Base-by-base conservation (phyloP, 345 rosid genomes). In the Linum tenue region DNA sequence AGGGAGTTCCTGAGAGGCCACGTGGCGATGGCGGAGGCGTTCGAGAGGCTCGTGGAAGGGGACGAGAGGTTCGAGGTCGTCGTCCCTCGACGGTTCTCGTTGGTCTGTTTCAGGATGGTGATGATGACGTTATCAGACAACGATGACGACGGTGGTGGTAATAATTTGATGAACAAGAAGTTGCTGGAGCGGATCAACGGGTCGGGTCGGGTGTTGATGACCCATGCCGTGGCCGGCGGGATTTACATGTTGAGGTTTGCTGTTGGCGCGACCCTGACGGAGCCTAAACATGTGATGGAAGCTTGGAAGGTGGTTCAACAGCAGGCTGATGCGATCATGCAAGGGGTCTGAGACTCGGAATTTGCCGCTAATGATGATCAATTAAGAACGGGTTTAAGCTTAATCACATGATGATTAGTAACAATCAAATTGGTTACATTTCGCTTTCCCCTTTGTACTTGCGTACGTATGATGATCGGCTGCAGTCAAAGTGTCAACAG, bases 21-120 rank as follows among this genome's bases (percentile, higher is more conserved):
- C 56, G 74, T 83, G 3, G 44, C 64, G 17, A 72, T 83, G 62
- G 90, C 90, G 0, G 68, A 67, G 69, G 15, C 57, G 3, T 85
- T 83, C 10, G 82, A 81, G 67, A 71, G 66, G 41, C 76, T 67
- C 8, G 78, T 81, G 3, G 59, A 44, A 12, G 12, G 31, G 16
- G 83, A 83, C 64, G 39, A 70, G 15, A 71, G 79, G 65, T 71
- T 78, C 35, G 72, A 85, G 66, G 53, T 78, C 16, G 78, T 73
- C 7, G 75, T 70, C 38, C 76, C 75, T 1, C 72, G 71, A 40
- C 69, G 65, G n/a, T 85, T 85, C 56, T 73, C 83, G 0, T n/a
- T 75, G 64, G 87, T 85, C 8, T 85, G 90, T 64, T 85, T 85
- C 55, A 77, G 90, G 65, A 63, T 74, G 31, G 37, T 59, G 15